Base-by-base conservation (phyloP, 805 yeast genomes). In the Candida mattraensis region DNA sequence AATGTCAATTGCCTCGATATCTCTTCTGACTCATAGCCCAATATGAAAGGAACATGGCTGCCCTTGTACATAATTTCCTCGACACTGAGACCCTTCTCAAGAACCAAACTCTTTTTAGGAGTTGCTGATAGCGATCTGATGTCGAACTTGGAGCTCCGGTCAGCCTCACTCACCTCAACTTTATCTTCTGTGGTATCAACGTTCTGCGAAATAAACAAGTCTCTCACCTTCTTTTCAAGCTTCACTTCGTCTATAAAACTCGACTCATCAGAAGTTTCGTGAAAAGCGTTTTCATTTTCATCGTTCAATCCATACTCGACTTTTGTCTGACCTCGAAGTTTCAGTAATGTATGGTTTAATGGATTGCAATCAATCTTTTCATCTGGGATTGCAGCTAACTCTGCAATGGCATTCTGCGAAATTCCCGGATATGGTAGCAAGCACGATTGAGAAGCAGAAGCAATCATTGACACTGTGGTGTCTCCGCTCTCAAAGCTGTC, bases 381-480 rank as follows among this genome's bases (percentile, higher is more conserved):
- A 56, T 91, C 96, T 0, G 96, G 91, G 33, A 89, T 78, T 5
- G 84, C 83, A 1, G 94, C 94, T 30, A 88, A 69, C 51, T 81
- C 87, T 26, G 83, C 83, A 29, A 84, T 78, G 2, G 79, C 82
- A 4, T 71, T 74, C n/a, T 68, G 61, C 19, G 74, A 65, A 33
- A 72, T 64, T 10, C 78, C 79, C 12, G 72, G 72, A 39, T 64
- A 68, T 14, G 72, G 64, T 37, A 66, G 50, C 18, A 63, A 44
- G 21, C 56, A 49, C 8, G 67, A 61, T 24, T 56, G 47, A 18
- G 58, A 32, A 5, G 53, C 51, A 3, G 67, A 58, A 5, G 63
- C 51, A 13, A 61, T 51, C 56, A 60, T 54, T 14, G 63, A 57
- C 7, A 56, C 42, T 0, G 45, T 50, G 2, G 53, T 42, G 4